phyloP scores from a whole-genome alignment of 2,329 filamentous ascomycete genomes.

The Colletotrichum echinochloae region DNA sequence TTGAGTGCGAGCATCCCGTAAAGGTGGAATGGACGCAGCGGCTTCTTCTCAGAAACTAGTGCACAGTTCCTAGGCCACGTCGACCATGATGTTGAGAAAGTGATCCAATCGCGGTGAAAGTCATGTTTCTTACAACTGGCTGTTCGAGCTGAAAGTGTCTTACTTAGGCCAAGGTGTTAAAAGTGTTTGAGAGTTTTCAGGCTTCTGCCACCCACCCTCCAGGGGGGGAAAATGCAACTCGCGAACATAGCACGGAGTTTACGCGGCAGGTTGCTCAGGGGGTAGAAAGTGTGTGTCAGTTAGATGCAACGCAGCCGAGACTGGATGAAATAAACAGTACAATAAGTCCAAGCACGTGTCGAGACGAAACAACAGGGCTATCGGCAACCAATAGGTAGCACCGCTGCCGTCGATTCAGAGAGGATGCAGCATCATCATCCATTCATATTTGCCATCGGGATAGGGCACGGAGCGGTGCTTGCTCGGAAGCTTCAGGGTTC shows the following conservation, averaged over 20 bases:
- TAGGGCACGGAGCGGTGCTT: not conserved
- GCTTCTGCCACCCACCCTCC: not conserved
- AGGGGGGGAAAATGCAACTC: not conserved
- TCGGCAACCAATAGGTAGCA: not conserved
- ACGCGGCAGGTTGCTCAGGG: not conserved
- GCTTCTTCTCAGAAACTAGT: too few species aligned
- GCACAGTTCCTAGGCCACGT: too few species aligned
- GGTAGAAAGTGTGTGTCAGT: slow-evolving; percentile 19
- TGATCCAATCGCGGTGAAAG: rapidly evolving
- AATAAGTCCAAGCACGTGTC: slow-evolving; percentile 8
- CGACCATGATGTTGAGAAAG: too few species aligned
- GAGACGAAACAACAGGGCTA: slow-evolving; percentile 6
- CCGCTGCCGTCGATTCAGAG: not conserved
- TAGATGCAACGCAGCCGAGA: slow-evolving; percentile 26
- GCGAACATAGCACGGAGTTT: slow-evolving; percentile 18
- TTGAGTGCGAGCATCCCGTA: not conserved
- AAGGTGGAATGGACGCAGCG: not conserved
- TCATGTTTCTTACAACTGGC: rapidly evolving
- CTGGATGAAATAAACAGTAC: slow-evolving; percentile 2
- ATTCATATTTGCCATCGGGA: slow-evolving; percentile 17
- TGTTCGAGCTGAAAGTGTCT: not conserved
- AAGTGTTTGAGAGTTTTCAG: not conserved
- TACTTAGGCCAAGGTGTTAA: not conserved
- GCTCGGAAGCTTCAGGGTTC: not conserved
- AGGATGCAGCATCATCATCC: not conserved